Evolutionary conservation across 805 yeast species (phyloP).

Genomic region (Yarrowia sp.): DNA sequence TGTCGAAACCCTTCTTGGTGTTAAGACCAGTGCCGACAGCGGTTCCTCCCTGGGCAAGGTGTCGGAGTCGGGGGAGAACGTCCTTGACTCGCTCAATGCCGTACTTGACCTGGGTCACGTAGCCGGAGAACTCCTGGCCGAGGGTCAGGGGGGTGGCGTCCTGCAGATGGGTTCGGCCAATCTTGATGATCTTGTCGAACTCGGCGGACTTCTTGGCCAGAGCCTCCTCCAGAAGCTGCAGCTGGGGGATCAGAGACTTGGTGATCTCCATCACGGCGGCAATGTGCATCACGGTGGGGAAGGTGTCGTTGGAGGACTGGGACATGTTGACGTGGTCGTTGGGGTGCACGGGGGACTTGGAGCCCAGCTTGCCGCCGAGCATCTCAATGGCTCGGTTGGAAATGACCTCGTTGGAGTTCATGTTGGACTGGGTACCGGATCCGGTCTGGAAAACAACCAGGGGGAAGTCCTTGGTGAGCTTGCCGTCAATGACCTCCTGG

Average conservation of each 20-base stretch:
- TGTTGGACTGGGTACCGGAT: constrained; percentile 97
- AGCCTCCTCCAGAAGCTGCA: constrained; percentile 78
- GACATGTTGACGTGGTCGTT: constrained; percentile 99
- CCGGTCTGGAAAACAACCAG: constrained; percentile 99
- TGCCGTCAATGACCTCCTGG: constrained; percentile 91
- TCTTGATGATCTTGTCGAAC: constrained; percentile 89
- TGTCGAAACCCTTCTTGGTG: constrained; percentile 90
- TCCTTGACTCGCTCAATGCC: constrained; percentile 88
- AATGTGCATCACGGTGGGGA: constrained; percentile 99
- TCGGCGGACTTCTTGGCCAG: constrained; percentile 79
- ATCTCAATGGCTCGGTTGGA: constrained; percentile 97
- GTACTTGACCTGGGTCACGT: constrained; percentile 89
- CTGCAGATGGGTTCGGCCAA: constrained; percentile 98
- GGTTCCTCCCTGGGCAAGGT: constrained; percentile 98
- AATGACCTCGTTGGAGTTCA: constrained; percentile 99
- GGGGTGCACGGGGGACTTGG: constrained; percentile 95
- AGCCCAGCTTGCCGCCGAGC: constrained; percentile 89
- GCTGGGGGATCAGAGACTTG: constrained; percentile 76
- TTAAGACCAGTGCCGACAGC: constrained; percentile 99
- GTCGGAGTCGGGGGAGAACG: constrained; percentile 75
- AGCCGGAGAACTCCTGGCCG: constrained; percentile 98
- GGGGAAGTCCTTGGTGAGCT: constrained; percentile 93
- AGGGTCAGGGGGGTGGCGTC: constrained; percentile 98
- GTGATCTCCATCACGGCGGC: constrained; percentile 94
- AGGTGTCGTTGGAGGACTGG: constrained; percentile 98